Base-by-base conservation (phyloP, 2,329 filamentous ascomycete species). In the Alternaria arbusti region DNA sequence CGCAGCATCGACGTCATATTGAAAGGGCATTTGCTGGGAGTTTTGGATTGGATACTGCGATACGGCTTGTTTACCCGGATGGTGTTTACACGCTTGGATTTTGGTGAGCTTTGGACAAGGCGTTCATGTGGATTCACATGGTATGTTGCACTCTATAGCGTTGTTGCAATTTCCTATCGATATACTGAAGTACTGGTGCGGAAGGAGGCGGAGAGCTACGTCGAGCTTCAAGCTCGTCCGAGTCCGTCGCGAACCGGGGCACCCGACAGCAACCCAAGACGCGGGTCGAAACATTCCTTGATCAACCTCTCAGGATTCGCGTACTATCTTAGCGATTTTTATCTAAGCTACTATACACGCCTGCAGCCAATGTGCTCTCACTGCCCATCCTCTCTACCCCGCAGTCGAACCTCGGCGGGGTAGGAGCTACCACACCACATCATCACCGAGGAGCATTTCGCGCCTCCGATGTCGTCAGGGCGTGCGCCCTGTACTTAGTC, bases 381-480 rank as follows among this genome's bases (percentile, higher is more conserved):
- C 59, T 45, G 36, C 32, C 47, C 51, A 47, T 64, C 47, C 52
- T 57, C 43, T 49, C 43, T 72, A 69, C 70, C 69, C 70, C 70
- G 65, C 71, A 65, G 47, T 64, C 59, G 54, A 65, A 65, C 69
- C 70, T 74, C 71, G 71, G 73, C 69, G 71, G 71, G 71, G 73
- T 57, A 63, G 43, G 60, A 60, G 63, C 62, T 66, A 43, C 60
- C 64, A 43, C 36, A 47, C 10, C 25, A 20, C 23, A 22, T 22
- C 66, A 57, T 59, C 50, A 61, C 66, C 64, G 63, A 65, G 51
- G 57, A 63, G 61, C 56, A 57, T 51, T 57, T 49, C 44, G 51
- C 43, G 23, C 40, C 51, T 62, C 36, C 52, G 49, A 54, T 59
- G 57, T 65, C 66, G 60, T 70, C 59, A 59, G 58, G 64, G 62